These are phyloP conservation scores for Ciborinia camelliae DNA, from an alignment of 2,329 filamentous ascomycete species.

Conservation along the genomic window DNA sequence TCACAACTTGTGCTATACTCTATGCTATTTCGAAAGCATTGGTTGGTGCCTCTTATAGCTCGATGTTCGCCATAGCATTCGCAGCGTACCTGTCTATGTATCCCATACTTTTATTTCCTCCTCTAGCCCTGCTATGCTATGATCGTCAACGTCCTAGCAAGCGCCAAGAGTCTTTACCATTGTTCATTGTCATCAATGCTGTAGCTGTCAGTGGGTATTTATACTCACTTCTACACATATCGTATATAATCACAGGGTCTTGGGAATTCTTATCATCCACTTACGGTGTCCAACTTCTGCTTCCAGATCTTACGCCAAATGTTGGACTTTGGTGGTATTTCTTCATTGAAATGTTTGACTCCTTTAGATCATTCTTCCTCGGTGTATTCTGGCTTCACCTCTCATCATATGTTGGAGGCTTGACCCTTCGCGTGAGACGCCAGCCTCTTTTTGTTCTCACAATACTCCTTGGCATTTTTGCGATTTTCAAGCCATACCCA, in stretches of 20 bases:
- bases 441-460: conserved; percentile 86
- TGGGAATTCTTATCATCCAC: conserved; percentile 88
- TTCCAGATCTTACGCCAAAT: conserved; percentile 91
- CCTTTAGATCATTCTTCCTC: conserved; percentile 94
- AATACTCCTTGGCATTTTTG: conserved; percentile 82
- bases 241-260: conserved; percentile 71
- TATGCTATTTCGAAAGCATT: conserved; percentile 80
- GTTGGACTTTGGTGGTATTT: conserved; percentile 99
- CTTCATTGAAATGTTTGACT: conserved; percentile 99
- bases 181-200: conserved; percentile 55
- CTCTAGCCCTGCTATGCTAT: conserved; percentile 75
- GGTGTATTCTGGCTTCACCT: conserved; percentile 98
- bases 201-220: conserved; percentile 53
- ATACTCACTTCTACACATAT: conserved; percentile 65
- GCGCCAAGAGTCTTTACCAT: conserved; percentile 39
- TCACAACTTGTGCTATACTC: conserved; percentile 85
- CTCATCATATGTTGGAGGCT: conserved; percentile 79
- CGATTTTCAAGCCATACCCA: conserved; percentile 96
- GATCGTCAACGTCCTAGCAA: conserved; percentile 49
- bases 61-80: conserved; percentile 81
- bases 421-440: conserved; percentile 75
- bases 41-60: conserved; percentile 65
- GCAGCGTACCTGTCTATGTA: conserved; percentile 92
- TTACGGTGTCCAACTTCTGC: conserved; percentile 86
- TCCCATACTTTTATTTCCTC: conserved; percentile 79